Evolutionary conservation across 2,329 filamentous ascomycete genomes (phyloP).

Genomic region (Emericellopsis cladophorae): DNA sequence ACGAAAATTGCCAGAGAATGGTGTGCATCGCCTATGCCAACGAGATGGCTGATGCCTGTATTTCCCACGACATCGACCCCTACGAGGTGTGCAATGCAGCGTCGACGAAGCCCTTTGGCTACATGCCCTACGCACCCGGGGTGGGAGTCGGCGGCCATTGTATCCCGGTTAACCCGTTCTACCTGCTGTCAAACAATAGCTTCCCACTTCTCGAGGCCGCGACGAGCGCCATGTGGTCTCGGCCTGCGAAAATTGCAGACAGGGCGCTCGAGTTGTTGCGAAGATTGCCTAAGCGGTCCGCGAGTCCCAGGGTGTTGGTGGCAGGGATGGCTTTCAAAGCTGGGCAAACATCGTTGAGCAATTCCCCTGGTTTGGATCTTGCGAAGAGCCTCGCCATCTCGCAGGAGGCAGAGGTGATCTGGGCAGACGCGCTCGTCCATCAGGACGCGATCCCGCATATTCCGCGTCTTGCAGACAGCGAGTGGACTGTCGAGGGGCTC

Average conservation of each 20-base stretch:
- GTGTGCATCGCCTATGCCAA: conserved; percentile 41
- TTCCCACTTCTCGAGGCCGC: conserved; percentile 33
- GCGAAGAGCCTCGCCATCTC: conserved; percentile 21
- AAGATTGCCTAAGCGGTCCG: background rate
- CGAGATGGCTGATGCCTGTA: conserved; percentile 42
- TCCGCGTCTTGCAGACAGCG: conserved; percentile 17
- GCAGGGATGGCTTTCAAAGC: conserved; percentile 37
- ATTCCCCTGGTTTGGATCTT: conserved; percentile 32
- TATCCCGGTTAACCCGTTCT: conserved; percentile 42
- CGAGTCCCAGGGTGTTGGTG: conserved; percentile 18
- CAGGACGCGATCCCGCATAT: conserved; percentile 28
- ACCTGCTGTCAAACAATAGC: conserved; percentile 32
- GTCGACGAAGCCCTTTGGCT: conserved; percentile 39
- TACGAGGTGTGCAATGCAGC: conserved; percentile 37
- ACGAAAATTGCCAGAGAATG: conserved; percentile 46
- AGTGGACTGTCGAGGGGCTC: conserved; percentile 24
- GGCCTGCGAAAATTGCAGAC: conserved; percentile 15
- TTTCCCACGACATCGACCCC: conserved; percentile 29
- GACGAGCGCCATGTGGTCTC: conserved; percentile 26
- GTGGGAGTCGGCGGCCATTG: conserved; percentile 43
- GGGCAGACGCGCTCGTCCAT: conserved; percentile 28
- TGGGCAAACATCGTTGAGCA: conserved; percentile 31
- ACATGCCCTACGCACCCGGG: conserved; percentile 30
- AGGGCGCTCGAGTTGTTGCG: background rate
- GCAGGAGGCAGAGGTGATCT: conserved; percentile 25